Percentiles rank a stretch among this genome's conserved stretches.
These are phyloP conservation scores for Saururus chinensis DNA, from an alignment of 164 flowering plant genomes.

Conservation along the genomic window DNA sequence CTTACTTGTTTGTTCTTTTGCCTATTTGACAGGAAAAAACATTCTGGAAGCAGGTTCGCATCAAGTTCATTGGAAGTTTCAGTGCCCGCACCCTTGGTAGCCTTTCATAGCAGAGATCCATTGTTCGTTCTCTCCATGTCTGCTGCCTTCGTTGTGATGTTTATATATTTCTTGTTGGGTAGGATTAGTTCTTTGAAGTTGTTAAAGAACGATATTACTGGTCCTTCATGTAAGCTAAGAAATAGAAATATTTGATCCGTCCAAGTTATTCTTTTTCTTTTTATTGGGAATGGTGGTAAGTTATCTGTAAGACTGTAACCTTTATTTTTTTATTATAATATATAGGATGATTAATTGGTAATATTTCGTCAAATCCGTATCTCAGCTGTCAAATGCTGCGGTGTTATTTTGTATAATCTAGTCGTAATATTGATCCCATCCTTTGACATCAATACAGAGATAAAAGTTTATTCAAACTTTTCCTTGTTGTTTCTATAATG, in stretches of 20 bases:
- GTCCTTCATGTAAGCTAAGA: neutral
- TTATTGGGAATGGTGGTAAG: neutral
- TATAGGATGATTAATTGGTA: no score
- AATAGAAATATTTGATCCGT: neutral
- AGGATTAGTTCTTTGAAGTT: constrained; percentile 9
- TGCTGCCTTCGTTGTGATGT: constrained; percentile 17
- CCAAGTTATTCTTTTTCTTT: neutral
- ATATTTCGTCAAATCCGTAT: no score
- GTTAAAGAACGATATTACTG: constrained; percentile 5
- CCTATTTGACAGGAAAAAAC: constrained; percentile 15
- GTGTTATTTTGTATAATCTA: no score
- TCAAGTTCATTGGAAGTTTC: constrained; percentile 23
- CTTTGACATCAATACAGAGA: no score
- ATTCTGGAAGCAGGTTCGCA: constrained; percentile 32
- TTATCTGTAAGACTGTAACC: no score
- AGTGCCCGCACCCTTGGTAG: constrained; percentile 13
- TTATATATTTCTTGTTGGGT: constrained; percentile 14
- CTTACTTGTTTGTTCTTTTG: neutral
- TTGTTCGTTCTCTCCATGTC: constrained; percentile 10
- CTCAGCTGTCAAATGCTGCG: no score
- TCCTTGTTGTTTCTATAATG: no score
- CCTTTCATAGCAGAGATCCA: constrained; percentile 11
- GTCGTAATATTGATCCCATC: no score
- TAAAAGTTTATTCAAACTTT: no score
- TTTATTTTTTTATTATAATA: no score